phyloP scores from a whole-genome alignment of 768 basidiomycete genomes.

The Suillus variegatus region DNA sequence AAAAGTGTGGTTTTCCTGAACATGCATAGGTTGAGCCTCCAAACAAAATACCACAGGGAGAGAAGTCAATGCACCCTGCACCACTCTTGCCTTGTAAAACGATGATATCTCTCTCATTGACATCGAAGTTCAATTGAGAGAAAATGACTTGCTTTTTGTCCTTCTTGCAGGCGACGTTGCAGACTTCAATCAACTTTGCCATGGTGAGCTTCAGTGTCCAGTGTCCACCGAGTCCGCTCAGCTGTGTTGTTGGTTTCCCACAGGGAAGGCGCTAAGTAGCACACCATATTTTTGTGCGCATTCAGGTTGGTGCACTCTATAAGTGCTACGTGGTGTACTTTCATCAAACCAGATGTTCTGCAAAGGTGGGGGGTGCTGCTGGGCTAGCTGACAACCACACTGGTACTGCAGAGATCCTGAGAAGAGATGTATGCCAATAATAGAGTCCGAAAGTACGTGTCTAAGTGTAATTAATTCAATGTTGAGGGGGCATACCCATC shows the following conservation, averaged over 20 bases:
- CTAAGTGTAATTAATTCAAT: slow-evolving; percentile 32
- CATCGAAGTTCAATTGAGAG: slow-evolving; percentile 55
- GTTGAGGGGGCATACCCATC: slow-evolving; percentile 65
- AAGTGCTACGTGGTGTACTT: background rate
- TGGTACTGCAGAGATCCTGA: slow-evolving; percentile 9
- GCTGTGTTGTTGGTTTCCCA: background rate
- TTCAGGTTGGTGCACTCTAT: background rate
- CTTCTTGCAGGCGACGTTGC: slow-evolving; percentile 49
- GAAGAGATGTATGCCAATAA: slow-evolving; percentile 19
- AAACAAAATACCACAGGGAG: background rate
- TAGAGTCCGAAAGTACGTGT: slow-evolving; percentile 24
- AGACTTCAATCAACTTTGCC: slow-evolving; percentile 49
- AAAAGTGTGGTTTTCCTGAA: slow-evolving; percentile 70
- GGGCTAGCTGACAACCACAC: background rate
- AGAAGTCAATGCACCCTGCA: slow-evolving; percentile 49
- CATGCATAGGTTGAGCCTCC: background rate
- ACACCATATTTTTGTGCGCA: background rate
- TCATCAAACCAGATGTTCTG: background rate
- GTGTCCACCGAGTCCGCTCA: background rate
- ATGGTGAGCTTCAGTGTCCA: slow-evolving; percentile 8
- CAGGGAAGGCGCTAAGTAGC: background rate
- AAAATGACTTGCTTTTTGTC: slow-evolving; percentile 55
- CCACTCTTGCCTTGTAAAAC: slow-evolving; percentile 82
- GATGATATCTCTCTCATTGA: slow-evolving; percentile 75
- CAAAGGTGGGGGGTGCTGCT: background rate